Evolutionary conservation across 805 yeast genomes (phyloP).

Genomic region (Wickerhamiella kurtzmanii): DNA sequence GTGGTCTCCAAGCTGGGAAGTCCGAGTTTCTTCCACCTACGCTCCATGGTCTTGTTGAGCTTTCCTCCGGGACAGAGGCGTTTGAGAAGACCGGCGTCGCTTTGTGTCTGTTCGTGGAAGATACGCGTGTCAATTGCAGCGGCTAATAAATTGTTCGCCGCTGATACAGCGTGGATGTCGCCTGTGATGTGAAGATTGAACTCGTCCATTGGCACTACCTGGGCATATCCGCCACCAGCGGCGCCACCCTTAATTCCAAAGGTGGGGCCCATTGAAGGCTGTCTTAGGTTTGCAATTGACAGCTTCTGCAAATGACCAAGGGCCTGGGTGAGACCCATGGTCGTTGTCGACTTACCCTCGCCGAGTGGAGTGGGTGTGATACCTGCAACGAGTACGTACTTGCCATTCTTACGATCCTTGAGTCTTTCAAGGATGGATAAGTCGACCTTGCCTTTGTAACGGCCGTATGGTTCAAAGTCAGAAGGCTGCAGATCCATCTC

Average conservation of each 20-base stretch:
- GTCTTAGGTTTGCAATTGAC: conserved; percentile 89
- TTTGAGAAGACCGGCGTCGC: conserved; percentile 63
- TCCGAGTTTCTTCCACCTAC: conserved; percentile 65
- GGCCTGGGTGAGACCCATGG: conserved; percentile 91
- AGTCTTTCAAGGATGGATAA: conserved; percentile 59
- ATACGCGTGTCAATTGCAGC: conserved; percentile 96
- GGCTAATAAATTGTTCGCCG: conserved; percentile 85
- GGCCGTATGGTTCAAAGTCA: conserved; percentile 84
- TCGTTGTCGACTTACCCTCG: conserved; percentile 94
- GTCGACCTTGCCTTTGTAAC: conserved; percentile 80
- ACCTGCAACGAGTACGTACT: conserved; percentile 86
- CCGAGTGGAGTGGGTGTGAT: conserved; percentile 97
- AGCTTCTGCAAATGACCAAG: conserved; percentile 70
- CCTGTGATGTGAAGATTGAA: conserved; percentile 96
- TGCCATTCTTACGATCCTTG: conserved; percentile 52
- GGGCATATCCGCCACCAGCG: conserved; percentile 97
- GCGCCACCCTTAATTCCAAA: conserved; percentile 99
- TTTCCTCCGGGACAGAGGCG: conserved; percentile 65
- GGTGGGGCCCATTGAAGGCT: conserved; percentile 98
- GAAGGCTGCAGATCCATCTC: conserved; percentile 67
- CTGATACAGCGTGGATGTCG: conserved; percentile 91
- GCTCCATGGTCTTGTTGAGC: conserved; percentile 67
- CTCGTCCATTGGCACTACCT: conserved; percentile 98
- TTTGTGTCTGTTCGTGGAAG: conserved; percentile 86
- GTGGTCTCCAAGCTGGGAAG: conserved; percentile 45